A percentile compares a stretch with the other conserved stretches of the same genome.
These are phyloP conservation scores for Posidonia oceanica DNA, from an alignment of 116 monocot species.

Conservation along the genomic window DNA sequence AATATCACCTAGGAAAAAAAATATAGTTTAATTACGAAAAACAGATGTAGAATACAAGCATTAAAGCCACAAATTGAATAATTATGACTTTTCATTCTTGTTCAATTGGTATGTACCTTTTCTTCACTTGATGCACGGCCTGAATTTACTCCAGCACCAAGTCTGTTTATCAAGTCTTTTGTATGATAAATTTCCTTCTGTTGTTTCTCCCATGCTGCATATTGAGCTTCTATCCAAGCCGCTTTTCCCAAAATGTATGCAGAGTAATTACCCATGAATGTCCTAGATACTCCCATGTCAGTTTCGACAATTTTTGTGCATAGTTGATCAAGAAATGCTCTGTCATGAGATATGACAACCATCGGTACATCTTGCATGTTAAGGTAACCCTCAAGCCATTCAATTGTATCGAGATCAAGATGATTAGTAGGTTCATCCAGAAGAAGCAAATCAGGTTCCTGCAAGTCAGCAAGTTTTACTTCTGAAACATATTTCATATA, in stretches of 20 bases:
- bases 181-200: constrained; percentile 94
- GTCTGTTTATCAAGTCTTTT: constrained; percentile 80
- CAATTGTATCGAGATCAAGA: constrained; percentile 91
- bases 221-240: constrained; percentile 64
- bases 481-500: too few relatives aligned
- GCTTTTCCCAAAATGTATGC: constrained; percentile 70
- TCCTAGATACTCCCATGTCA: constrained; percentile 88
- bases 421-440: constrained; percentile 99
- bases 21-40: too few relatives aligned
- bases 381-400: constrained; percentile 93
- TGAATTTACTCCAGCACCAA: constrained; percentile 87
- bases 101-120: constrained; percentile 38
- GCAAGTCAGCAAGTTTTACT: constrained; percentile 6
- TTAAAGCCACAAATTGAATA: too few relatives aligned
- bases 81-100: background rate
- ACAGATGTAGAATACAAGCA: too few relatives aligned
- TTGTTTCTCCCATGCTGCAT: constrained; percentile 92
- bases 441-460: constrained; percentile 95
- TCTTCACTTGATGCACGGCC: constrained; percentile 97
- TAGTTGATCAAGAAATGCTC: constrained; percentile 87
- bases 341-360: constrained; percentile 98
- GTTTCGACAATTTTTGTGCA: constrained; percentile 98
- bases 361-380: constrained; percentile 85
- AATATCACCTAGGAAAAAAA: too few relatives aligned
- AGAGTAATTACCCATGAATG: constrained; percentile 87